Percentiles rank a stretch among this genome's conserved stretches.
phyloP scores from a whole-genome alignment of 257 asterid genomes.

The Verbena officinalis region DNA sequence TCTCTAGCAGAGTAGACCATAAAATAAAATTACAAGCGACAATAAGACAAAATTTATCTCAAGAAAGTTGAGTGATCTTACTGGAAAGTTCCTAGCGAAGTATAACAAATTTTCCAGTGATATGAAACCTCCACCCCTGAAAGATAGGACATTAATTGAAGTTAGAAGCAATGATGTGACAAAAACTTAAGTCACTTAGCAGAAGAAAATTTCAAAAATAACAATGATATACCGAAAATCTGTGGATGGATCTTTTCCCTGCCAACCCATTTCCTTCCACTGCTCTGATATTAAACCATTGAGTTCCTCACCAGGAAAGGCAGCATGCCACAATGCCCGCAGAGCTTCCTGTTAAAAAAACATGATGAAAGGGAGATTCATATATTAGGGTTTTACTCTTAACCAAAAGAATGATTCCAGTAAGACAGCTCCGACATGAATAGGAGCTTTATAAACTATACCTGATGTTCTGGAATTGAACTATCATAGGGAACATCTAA shows the following conservation, averaged over 20 bases:
- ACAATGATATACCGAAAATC: conserved; percentile 75
- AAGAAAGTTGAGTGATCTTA: conserved; percentile 37
- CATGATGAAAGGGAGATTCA: conserved; percentile 26
- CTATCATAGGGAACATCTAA: conserved; percentile 79
- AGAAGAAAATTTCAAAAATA: conserved; percentile 11
- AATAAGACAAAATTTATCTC: too few species aligned
- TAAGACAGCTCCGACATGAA: conserved; percentile 8
- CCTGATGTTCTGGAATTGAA: conserved; percentile 88
- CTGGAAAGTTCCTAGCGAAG: conserved; percentile 87
- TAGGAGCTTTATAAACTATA: conserved; percentile 35
- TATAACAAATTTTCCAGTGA: conserved; percentile 93
- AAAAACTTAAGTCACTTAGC: conserved; percentile 1
- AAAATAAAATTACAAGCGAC: too few species aligned
- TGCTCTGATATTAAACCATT: conserved; percentile 85
- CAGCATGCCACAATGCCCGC: conserved; percentile 75
- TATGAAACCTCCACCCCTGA: conserved; percentile 97
- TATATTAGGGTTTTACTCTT: conserved; percentile 1
- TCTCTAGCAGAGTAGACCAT: too few species aligned
- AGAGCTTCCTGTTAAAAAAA: conserved; percentile 66
- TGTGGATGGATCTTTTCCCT: conserved; percentile 99
- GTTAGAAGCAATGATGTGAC: conserved; percentile 19
- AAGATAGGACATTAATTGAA: conserved; percentile 24
- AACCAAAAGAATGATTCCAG: conserved; percentile 17
- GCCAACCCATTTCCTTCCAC: conserved; percentile 99
- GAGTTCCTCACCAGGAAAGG: conserved; percentile 87